Base-by-base conservation (phyloP, 2,329 filamentous ascomycete genomes). In the Hypocreales sp. region DNA sequence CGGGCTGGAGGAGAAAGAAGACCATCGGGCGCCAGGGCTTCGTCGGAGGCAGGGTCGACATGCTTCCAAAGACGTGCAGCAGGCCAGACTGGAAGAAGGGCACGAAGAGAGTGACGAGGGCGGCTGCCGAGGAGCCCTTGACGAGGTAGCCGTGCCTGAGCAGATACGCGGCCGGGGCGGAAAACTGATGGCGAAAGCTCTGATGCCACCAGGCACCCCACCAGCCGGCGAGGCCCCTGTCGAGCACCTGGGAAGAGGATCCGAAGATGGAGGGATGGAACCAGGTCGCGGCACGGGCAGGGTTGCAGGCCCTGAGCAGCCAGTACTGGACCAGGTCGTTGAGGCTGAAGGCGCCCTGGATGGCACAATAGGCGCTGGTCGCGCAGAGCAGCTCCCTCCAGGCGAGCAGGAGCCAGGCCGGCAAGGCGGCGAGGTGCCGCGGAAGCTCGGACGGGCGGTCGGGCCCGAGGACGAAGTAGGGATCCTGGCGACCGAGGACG, bases 141-240 rank as follows among this genome's bases (percentile, higher is more conserved):
- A 35, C 39, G 32, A 71, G 26, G 38, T 58, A 46, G 12, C 60
- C 51, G 22, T 34, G 28, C 34, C 47, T 37, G 7, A 50, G 46
- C 30, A 77, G 40, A 40, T 57, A 67, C 2, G 48, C 50, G 0
- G 64, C 55, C 0, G 77, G 75, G 4, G 72, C 64, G 21, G 67
- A 53, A 43, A 87, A 84, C 3, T 69, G 72, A 30, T 72, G 65
- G 1, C 84, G 77, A 54, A 93, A 92, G 3, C 77, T 75, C 51
- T 94, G 86, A 49, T 95, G 87, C 87, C 87, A 94, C 64, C 73
- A 87, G 14, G 60, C 62, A 24, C 79, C 75, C 87, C 87, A 95
- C 53, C 77, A 79, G 1, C 84, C 86, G 1, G 68, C 64, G 2
- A 94, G 58, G 0, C 87, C 86, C 32, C 70, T 60, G 34, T 83